Conservation (phyloP, 768 basidiomycete genomes). For the Rhodotorula toruloides region DNA sequence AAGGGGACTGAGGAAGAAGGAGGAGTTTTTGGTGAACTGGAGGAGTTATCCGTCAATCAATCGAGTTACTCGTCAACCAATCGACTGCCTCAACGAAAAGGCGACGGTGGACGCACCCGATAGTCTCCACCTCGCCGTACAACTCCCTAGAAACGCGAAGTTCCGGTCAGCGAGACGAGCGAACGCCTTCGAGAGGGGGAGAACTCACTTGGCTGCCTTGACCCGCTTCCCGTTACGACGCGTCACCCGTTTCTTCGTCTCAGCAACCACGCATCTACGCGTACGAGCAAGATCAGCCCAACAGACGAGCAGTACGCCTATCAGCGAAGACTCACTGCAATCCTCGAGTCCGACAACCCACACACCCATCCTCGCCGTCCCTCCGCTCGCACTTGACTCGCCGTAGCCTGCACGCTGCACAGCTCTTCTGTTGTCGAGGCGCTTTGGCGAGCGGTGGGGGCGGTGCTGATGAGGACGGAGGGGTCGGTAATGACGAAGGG, state of each 20-base stretch:
- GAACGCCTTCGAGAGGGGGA: background rate
- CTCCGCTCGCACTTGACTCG: background rate
- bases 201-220: background rate
- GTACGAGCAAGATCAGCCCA: background rate
- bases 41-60: no score
- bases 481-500: background rate
- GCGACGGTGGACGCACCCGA: no score
- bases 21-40: background rate
- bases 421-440: background rate
- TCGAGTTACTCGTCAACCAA: no score
- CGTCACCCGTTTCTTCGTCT: no score
- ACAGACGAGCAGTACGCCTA: no score
- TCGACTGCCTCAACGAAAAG: no score
- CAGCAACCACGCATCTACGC: no score
- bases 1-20: background rate
- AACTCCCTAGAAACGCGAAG: background rate
- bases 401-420: background rate
- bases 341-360: background rate
- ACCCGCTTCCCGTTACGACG: background rate
- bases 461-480: background rate
- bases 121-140: background rate
- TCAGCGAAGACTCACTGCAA: background rate
- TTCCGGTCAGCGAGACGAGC: background rate
- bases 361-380: background rate
- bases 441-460: background rate